Evolutionary conservation across 192 early-diverging fungal genomes (phyloP).

Genomic region (Backusella parvicylindrica): DNA sequence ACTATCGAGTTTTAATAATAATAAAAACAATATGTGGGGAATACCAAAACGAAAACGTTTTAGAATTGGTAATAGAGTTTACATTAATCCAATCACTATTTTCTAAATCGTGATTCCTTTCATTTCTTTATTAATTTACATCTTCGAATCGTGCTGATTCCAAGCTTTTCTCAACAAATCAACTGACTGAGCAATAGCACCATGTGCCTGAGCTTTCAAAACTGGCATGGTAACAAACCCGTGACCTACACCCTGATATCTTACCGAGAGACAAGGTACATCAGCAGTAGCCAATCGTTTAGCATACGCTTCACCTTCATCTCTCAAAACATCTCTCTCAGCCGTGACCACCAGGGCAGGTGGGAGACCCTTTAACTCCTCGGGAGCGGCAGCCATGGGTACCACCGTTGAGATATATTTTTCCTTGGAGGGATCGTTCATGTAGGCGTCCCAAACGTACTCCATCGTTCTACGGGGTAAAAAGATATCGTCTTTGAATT

Average conservation of each 20-base stretch:
- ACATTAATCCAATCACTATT: not conserved
- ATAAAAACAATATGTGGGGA: not conserved
- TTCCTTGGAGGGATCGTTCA: not conserved
- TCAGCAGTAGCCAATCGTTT: not conserved
- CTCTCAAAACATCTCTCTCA: conserved; percentile 22
- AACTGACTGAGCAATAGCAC: not conserved
- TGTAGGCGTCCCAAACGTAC: not conserved
- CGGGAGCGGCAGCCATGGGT: not conserved
- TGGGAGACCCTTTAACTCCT: conserved; percentile 13
- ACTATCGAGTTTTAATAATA: not conserved
- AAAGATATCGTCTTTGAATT: not conserved
- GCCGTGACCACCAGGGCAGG: conserved; percentile 15
- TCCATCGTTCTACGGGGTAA: not conserved
- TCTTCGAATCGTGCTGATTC: not conserved
- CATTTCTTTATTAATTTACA: not conserved
- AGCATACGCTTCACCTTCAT: conserved; percentile 21
- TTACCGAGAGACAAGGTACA: conserved; percentile 20
- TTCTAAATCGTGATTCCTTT: not conserved
- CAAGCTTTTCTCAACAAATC: not conserved
- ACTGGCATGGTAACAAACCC: conserved; percentile 6
- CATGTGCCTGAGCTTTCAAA: not conserved
- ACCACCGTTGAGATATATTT: not conserved
- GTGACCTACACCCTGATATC: conserved; percentile 11
- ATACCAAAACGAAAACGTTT: not conserved
- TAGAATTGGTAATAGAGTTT: not conserved